Conservation (phyloP, 305 asterid species). For the Caryopteris hybrid region DNA sequence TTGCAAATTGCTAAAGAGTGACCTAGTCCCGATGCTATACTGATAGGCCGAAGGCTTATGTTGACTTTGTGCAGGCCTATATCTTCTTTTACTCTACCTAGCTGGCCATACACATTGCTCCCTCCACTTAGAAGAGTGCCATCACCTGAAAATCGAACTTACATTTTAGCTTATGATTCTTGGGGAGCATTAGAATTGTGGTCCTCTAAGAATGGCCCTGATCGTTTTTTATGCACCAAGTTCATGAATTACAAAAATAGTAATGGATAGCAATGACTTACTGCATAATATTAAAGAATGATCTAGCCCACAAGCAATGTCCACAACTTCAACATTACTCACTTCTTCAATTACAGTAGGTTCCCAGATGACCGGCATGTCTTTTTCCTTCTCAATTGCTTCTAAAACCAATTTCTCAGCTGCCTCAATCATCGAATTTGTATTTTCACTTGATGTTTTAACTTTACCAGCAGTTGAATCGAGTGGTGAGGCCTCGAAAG, state of each 20-base stretch:
- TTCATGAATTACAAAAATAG: background rate
- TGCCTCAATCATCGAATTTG: conserved; percentile 39
- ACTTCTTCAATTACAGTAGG: conserved; percentile 74
- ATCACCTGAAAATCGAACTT: conserved; percentile 44
- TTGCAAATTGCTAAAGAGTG: conserved; percentile 76
- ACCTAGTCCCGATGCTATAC: conserved; percentile 80
- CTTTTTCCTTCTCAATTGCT: conserved; percentile 83
- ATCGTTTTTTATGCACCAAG: background rate
- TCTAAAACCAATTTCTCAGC: conserved; percentile 65
- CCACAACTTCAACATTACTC: conserved; percentile 44
- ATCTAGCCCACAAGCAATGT: conserved; percentile 85
- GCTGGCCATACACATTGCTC: conserved; percentile 79
- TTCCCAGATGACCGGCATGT: conserved; percentile 86
- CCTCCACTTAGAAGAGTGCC: conserved; percentile 84
- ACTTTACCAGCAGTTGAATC: conserved; percentile 43
- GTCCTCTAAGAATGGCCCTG: no score
- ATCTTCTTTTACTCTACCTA: conserved; percentile 59
- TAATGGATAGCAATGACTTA: conserved; percentile 31
- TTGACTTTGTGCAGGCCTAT: conserved; percentile 64
- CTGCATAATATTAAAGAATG: conserved; percentile 76
- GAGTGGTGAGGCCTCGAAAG: conserved; percentile 68
- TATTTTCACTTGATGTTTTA: conserved; percentile 14
- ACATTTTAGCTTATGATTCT: background rate
- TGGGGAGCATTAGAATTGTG: no score
- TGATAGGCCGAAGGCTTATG: conserved; percentile 32